A percentile compares a stretch with the other conserved stretches of the same genome.
These are phyloP conservation scores for Sporodiniella umbellata DNA, from an alignment of 371 early-diverging fungal species.

Conservation along the genomic window DNA sequence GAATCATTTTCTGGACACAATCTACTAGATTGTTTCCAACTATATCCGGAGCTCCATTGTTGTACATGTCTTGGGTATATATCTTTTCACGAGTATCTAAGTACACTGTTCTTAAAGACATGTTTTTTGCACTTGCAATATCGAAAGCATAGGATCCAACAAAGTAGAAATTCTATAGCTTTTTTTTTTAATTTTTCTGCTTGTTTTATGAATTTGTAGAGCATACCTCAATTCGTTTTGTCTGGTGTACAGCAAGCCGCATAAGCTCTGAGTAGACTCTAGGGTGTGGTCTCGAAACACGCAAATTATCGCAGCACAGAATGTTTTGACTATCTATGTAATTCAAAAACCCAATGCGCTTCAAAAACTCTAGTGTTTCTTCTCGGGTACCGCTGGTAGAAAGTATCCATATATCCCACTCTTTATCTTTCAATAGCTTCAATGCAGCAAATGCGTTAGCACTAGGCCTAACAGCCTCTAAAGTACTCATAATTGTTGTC, in stretches of 20 bases:
- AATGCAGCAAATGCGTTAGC: slow-evolving; percentile 18
- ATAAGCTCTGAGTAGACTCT: slow-evolving; percentile 41
- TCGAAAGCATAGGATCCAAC: slow-evolving; percentile 38
- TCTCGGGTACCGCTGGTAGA: slow-evolving; percentile 15
- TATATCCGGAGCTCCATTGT: slow-evolving; percentile 22
- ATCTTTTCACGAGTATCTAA: slow-evolving; percentile 27
- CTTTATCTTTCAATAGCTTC: slow-evolving; percentile 1
- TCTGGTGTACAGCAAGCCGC: slow-evolving; percentile 30
- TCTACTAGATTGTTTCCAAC: slow-evolving; percentile 18
- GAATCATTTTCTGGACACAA: slow-evolving; percentile 26
- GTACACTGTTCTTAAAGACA: slow-evolving; percentile 28
- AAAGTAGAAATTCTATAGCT: slow-evolving; percentile 33
- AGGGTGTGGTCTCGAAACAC: slow-evolving; percentile 39
- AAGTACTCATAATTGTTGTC: slow-evolving; percentile 17
- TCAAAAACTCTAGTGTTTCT: slow-evolving; percentile 11
- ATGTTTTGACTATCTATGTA: slow-evolving; percentile 13
- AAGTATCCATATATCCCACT: slow-evolving; percentile 39
- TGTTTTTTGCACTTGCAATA: slow-evolving; percentile 37
- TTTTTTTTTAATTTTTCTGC: background rate
- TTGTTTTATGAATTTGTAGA: background rate
- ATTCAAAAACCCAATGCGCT: background rate
- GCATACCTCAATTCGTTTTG: slow-evolving; percentile 38
- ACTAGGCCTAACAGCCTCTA: slow-evolving; percentile 11
- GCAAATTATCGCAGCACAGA: slow-evolving; percentile 33
- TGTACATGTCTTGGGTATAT: slow-evolving; percentile 20